Base-by-base conservation (phyloP, 2,329 filamentous ascomycete species). In the Cephalotrichum gorgonifer region DNA sequence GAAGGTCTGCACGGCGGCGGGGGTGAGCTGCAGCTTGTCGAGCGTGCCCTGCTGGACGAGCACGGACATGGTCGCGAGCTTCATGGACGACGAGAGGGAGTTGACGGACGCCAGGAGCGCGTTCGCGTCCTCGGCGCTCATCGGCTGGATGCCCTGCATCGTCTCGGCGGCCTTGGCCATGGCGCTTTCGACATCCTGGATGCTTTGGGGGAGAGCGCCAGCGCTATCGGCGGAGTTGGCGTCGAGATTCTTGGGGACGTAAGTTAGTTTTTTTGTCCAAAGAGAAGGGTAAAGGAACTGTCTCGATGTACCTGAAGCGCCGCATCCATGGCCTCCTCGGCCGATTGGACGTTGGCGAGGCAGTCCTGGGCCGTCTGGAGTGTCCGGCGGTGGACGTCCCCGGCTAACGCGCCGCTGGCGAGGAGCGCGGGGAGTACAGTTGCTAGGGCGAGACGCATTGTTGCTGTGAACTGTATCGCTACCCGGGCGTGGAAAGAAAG, bases 1-100 rank as follows among this genome's bases (percentile, higher is more conserved):
- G 11, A 49, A 28, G 3, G 47, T 17, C 28, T 49, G 23, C 20
- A 49, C 39, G 17, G 27, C 47, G 7, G 22, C 14, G n/a, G 9
- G 12, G 27, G 31, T 41, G 31, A 49, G 47, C 17, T 28, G 28
- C 15, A 49, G 23, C 8, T 22, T 30, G 14, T 43, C 42, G 17
- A 49, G 12, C 11, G 39, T 49, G 5, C 39, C 39, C 27, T 44
- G 47, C 39, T 49, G 47, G 22, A 49, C 39, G 14, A 49, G 27
- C 14, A 49, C 17, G 4, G 47, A 49, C 47, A 49, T 49, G 47
- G 35, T 22, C n/a, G 39, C 31, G 20, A 43, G 25, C 31, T 43
- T 49, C 12, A 49, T 15, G 11, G 47, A 49, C 27, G 41, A 49
- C 6, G 39, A 38, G 23, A 49, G 26, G 2, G n/a, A 25, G 11